phyloP scores from a whole-genome alignment of 1,284 basidiomycete species.

The Cutaneotrichosporon cyanovorans region DNA sequence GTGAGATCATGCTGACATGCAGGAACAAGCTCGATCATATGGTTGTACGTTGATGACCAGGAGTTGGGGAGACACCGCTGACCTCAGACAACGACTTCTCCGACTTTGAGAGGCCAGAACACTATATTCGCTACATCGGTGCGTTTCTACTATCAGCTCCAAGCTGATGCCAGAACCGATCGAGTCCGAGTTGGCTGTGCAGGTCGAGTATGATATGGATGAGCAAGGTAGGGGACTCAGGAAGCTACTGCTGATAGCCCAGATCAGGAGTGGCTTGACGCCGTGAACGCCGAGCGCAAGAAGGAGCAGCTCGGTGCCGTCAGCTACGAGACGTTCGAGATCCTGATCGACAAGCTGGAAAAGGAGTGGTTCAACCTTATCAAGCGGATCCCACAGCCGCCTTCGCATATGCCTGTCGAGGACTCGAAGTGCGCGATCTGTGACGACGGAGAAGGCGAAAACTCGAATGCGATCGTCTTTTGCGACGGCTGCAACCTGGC shows the following conservation, averaged over 20 bases:
- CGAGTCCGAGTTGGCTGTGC: constrained; percentile 81
- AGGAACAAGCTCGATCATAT: constrained; percentile 39
- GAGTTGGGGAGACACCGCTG: not conserved
- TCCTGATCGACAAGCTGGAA: constrained; percentile 93
- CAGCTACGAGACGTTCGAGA: constrained; percentile 83
- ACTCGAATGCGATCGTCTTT: constrained; percentile 97
- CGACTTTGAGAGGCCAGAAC: constrained; percentile 66
- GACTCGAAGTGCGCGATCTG: constrained; percentile 95
- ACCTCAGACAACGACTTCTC: constrained; percentile 67
- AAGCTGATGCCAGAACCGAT: constrained; percentile 61
- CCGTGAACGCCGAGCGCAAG: constrained; percentile 72
- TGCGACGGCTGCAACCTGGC: constrained; percentile 99
- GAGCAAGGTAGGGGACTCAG: constrained; percentile 67
- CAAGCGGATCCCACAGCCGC: constrained; percentile 79
- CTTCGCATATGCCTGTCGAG: constrained; percentile 70
- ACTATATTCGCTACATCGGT: constrained; percentile 88
- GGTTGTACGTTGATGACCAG: constrained; percentile 26
- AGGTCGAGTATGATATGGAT: constrained; percentile 99
- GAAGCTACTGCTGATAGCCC: not conserved
- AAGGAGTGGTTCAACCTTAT: constrained; percentile 98
- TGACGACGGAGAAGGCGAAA: constrained; percentile 97
- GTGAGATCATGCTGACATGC: not conserved
- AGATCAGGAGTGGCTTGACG: constrained; percentile 95
- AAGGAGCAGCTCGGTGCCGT: constrained; percentile 68
- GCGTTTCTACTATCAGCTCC: not conserved